These are phyloP conservation scores for Colletotrichum falcatum DNA, from an alignment of 2,329 filamentous ascomycete species.

Conservation along the genomic window DNA sequence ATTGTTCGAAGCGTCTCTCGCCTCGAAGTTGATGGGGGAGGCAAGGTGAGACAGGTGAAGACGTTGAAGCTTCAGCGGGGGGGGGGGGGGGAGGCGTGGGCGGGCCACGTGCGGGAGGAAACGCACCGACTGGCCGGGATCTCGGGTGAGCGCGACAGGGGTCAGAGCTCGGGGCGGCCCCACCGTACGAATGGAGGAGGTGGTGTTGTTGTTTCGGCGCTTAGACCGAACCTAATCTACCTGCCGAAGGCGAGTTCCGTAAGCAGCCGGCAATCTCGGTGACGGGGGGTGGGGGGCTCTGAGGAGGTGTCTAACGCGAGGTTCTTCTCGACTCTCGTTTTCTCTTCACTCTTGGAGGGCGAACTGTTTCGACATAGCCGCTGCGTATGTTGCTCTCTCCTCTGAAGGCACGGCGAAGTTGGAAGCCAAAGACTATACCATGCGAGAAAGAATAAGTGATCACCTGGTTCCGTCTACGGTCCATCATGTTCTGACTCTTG, in stretches of 20 bases:
- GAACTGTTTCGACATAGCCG: neutral
- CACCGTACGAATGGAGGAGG: neutral
- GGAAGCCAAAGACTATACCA: neutral
- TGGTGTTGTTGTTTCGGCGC: slow-evolving; percentile 11
- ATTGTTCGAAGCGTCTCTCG: slow-evolving; percentile 18
- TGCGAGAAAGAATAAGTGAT: neutral
- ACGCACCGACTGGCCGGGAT: slow-evolving; percentile 37
- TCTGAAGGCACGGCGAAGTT: neutral
- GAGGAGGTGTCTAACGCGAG: neutral
- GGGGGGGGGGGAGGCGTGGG: neutral
- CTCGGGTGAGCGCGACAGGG: slow-evolving; percentile 31
- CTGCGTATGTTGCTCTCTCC: neutral
- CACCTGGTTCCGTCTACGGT: too few species aligned
- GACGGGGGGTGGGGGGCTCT: neutral
- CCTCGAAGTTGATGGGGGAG: slow-evolving; percentile 8
- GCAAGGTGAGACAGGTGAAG: slow-evolving; percentile 8
- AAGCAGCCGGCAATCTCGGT: neutral
- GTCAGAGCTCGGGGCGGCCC: neutral
- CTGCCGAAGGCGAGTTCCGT: neutral
- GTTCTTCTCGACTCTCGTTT: neutral
- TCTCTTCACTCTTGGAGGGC: neutral
- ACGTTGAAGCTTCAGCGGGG: slow-evolving; percentile 27
- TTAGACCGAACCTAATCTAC: slow-evolving; percentile 8
- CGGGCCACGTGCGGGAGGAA: slow-evolving; percentile 36
- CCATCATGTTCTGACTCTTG: too few species aligned